Base-by-base conservation (phyloP, 2,329 filamentous ascomycete genomes). In the Neofusicoccum cordaticola region DNA sequence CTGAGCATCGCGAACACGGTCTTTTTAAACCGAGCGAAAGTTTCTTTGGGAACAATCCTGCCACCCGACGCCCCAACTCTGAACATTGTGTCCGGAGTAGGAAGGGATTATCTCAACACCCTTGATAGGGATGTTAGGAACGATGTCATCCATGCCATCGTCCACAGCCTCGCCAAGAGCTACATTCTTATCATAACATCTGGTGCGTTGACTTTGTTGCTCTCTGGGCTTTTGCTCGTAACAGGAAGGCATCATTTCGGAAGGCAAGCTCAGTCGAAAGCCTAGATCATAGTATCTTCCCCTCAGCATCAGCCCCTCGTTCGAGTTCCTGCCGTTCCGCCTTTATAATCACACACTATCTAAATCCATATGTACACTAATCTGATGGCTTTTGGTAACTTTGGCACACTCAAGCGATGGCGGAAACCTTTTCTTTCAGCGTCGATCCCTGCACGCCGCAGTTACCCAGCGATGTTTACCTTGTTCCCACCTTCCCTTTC, bases 1-100 rank as follows among this genome's bases (percentile, higher is more conserved):
- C 62, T 69, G 9, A 48, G 66, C 27, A 67, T 71, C 22, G 63
- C 65, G 2, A 67, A 67, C 35, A 27, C 64, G 4, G 52, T 68
- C 11, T 67, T 70, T 37, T 35, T 69, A 13, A 70, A 69, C 47
- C 47, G 47, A 6, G 47, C 47, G 6, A 51, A 51, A 22, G n/a
- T 51, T 7, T 34, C 47, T 6, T 34, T 51, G 27, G 47, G 27
- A 8, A 9, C 8, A 3, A 34, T 51, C 15, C 27, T 51, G 47
- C 47, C 47, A 1, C 7, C 22, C 13, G 15, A 51, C 34, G 47
- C 47, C 27, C 47, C 47, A 7, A 51, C 22, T 8, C 47, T 51
- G 19, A 51, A n/a, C 47, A 51, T 51, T n/a, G 47, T 51, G 11
- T 51, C 47, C 7, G 47, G 47, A 34, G 47, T 51, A n/a, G 47